Evolutionary conservation across 2,329 filamentous ascomycete species (phyloP), one percentile per base, ranked within the genome.

Genomic region (Cercospora sp.): DNA sequence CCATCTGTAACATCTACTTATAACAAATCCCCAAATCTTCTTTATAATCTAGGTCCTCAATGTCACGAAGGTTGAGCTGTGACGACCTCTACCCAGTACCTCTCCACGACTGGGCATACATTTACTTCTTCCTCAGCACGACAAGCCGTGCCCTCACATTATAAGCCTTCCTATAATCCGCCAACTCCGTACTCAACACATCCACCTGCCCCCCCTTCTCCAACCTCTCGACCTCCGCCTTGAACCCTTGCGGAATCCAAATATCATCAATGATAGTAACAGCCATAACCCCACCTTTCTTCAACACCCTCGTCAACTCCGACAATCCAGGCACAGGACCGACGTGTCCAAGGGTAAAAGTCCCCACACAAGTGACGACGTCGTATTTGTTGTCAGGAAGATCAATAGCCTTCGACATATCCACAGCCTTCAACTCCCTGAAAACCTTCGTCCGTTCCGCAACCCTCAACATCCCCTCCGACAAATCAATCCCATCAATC

Each of bases 301-400:
- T 84, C 31, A 82, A 78, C 3, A 87, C 74, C 9, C 86, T 78
- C 26, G 85, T 78, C 60, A 88, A 82, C 72, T 87, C 85, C 23
- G 78, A 74, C 48, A 88, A 71, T 3, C 83, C 83, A 2, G 76
- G 77, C 53, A 78, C 75, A 0, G 86, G 84, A 0, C 85, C 86
- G 40, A 88, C 82, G 69, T 88, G 85, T 10, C 84, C 84, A 63
- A 83, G 80, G 0, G 86, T 88, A 68, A 88, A 82, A 2, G 85
- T 87, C 28, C 86, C 86, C 26, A 84, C 81, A 76, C 86, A 88
- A 1, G 82, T 81, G 18, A 87, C 79, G 4, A 82, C 81, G 61
- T 86, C 84, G 70, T 86, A 87, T 2, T 76, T 77, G 9, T 78
- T 78, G 68, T 83, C 79, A 3, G 76, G 68, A 42, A 76, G 75